A percentile compares a stretch with the other conserved stretches of the same genome.
phyloP scores from a whole-genome alignment of 306 rosid genomes.

The Malus orientalis region DNA sequence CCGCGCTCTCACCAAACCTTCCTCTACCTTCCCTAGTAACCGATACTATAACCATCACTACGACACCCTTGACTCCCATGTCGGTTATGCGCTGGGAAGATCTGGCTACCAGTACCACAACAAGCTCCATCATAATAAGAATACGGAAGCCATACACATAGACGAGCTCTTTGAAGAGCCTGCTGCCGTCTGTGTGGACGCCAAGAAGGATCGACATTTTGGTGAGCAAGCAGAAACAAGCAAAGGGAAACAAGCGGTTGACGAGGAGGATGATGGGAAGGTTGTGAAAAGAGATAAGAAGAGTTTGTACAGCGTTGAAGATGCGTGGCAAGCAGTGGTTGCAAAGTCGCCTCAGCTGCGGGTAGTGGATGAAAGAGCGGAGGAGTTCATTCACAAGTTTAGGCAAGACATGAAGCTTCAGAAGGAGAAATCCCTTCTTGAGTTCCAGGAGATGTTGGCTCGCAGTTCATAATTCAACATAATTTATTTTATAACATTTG shows the following conservation, averaged over 20 bases:
- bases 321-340: constrained; percentile 44
- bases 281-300: not conserved
- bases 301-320: constrained; percentile 31
- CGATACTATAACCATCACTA: constrained; percentile 8
- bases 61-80: not conserved
- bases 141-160: constrained; percentile 37
- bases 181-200: not conserved
- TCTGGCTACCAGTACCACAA: constrained; percentile 5
- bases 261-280: not conserved
- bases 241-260: constrained; percentile 16
- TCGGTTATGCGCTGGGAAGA: not conserved
- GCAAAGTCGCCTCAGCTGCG: constrained; percentile 45
- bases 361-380: constrained; percentile 50
- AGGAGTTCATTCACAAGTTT: constrained; percentile 58
- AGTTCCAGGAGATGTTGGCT: constrained; percentile 39
- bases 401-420: constrained; percentile 44
- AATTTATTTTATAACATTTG: not conserved
- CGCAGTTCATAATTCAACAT: constrained; percentile 17
- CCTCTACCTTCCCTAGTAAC: not conserved
- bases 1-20: constrained; percentile 25
- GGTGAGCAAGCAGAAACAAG: constrained; percentile 30
- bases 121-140: constrained; percentile 12
- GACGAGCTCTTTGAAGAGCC: constrained; percentile 48
- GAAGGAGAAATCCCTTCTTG: constrained; percentile 39
- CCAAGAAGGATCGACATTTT: not conserved